Evolutionary conservation across 805 yeast genomes (phyloP).

Genomic region (Myxozyma neotropica): DNA sequence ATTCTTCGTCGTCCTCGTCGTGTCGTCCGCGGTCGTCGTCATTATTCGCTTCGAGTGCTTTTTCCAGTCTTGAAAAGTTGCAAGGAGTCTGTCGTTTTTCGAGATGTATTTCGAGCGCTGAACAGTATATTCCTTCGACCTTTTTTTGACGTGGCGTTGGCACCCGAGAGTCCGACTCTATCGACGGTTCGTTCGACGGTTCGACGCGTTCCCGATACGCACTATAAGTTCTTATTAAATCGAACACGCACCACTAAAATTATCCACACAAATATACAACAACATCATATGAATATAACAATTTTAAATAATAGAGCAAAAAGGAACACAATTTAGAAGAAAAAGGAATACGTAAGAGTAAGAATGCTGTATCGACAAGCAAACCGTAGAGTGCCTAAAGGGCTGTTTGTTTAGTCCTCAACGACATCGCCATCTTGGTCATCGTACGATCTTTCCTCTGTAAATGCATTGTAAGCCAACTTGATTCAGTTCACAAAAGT

Average conservation of each 20-base stretch:
- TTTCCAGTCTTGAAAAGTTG: no score
- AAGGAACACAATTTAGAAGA: background rate
- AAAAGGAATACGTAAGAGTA: background rate
- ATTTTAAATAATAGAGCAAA: background rate
- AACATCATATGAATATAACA: background rate
- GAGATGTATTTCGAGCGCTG: no score
- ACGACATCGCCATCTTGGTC: conserved; percentile 30
- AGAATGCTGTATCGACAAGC: no score
- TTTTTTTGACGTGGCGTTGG: background rate
- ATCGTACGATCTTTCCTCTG: conserved; percentile 29
- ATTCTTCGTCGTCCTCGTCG: no score
- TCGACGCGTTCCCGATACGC: conserved; percentile 5
- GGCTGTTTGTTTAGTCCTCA: conserved; percentile 17
- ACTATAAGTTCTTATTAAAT: background rate
- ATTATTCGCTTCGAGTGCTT: no score
- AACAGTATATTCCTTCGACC: no score
- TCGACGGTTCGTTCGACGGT: no score
- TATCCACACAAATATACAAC: background rate
- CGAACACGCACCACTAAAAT: background rate
- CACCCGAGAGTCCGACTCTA: no score
- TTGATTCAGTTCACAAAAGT: no score
- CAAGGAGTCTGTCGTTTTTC: no score
- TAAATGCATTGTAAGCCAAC: background rate
- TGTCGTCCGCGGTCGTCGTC: no score
- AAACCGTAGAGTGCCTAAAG: no score